These are phyloP conservation scores for Liriodendron chinense DNA, from an alignment of 164 flowering plant genomes.

Conservation along the genomic window DNA sequence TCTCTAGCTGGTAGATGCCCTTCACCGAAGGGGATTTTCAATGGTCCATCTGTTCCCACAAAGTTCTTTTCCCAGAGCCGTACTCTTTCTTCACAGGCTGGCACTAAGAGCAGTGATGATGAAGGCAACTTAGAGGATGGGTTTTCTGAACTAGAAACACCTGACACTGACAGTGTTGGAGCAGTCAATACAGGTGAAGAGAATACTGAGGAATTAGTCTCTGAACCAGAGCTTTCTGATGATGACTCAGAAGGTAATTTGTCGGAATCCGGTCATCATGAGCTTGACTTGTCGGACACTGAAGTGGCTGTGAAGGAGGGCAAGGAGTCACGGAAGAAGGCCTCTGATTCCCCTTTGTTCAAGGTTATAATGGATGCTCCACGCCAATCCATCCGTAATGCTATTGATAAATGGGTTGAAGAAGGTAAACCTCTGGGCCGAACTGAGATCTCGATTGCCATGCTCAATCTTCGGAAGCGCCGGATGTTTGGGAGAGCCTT, in stretches of 20 bases:
- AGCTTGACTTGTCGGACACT: slow-evolving; percentile 28
- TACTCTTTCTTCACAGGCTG: slow-evolving; percentile 57
- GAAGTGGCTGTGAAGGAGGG: slow-evolving; percentile 19
- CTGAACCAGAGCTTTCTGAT: slow-evolving; percentile 50
- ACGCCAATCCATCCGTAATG: slow-evolving; percentile 26
- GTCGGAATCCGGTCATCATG: slow-evolving; percentile 25
- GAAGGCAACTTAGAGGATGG: slow-evolving; percentile 60
- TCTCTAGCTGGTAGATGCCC: slow-evolving; percentile 4
- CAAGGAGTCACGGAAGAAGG: slow-evolving; percentile 11
- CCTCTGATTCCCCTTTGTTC: slow-evolving; percentile 27
- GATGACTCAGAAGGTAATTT: slow-evolving; percentile 27
- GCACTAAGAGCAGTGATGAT: slow-evolving; percentile 47
- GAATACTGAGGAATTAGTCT: slow-evolving; percentile 28
- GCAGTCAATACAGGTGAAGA: slow-evolving; percentile 11
- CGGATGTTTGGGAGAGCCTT: slow-evolving; percentile 58
- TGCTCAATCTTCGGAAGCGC: slow-evolving; percentile 53
- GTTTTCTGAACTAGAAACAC: slow-evolving; percentile 67
- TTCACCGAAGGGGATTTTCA: slow-evolving; percentile 16
- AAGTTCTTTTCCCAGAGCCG: slow-evolving; percentile 19
- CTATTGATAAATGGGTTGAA: slow-evolving; percentile 58
- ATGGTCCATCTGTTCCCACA: slow-evolving; percentile 6
- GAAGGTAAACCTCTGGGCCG: slow-evolving; percentile 56
- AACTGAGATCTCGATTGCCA: slow-evolving; percentile 33
- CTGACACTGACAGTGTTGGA: slow-evolving; percentile 2
- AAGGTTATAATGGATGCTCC: slow-evolving; percentile 38